Base-by-base conservation (phyloP, 1,139 yeast genomes). In the Scheffersomyces illinoinensis region DNA sequence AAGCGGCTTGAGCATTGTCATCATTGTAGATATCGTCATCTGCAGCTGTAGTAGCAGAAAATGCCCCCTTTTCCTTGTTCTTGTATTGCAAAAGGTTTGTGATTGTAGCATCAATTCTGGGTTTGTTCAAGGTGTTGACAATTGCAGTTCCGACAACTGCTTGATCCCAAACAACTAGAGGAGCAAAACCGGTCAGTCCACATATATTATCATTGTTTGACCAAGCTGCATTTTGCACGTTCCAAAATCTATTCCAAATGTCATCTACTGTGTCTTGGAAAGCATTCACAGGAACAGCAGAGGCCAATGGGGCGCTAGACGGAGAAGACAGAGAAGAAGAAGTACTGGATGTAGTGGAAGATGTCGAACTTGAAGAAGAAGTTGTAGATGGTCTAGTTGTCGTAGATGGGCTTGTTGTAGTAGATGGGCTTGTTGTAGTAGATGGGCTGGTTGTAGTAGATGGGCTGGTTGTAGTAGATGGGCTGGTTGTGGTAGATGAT, bases 1-100 rank as follows among this genome's bases (percentile, higher is more conserved):
- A 77, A 2, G 69, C 67, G 0, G 75, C 62, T 60, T 77, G 81
- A 2, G 76, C 71, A 63, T 75, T 69, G 61, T 77, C 81, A 61
- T 77, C 81, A 18, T 70, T 70, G 59, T 77, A 77, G 21, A 77
- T 68, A 54, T 76, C 78, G 17, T 60, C 62, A 57, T 71, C 69
- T 21, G 67, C 68, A 3, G 71, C 75, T 7, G 72, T 73, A n/a
- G 73, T 62, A 1, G 81, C 76, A n/a, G 76, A 71, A 57, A 64
- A 77, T 2, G 73, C 79, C 5, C 72, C 75, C 7, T 54, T 19
- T 3, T 56, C 33, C 4, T 56, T 10, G 53, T 63, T 65, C 52
- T 61, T 58, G 57, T 66, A 62, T 10, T 55, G 50, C 8, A 26
- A 17, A 21, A 64, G 51, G 14, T 57, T 56, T 1, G 50, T 12